phyloP scores from a whole-genome alignment of 176 grass and related monocot genomes.

The Bromus sterilis region DNA sequence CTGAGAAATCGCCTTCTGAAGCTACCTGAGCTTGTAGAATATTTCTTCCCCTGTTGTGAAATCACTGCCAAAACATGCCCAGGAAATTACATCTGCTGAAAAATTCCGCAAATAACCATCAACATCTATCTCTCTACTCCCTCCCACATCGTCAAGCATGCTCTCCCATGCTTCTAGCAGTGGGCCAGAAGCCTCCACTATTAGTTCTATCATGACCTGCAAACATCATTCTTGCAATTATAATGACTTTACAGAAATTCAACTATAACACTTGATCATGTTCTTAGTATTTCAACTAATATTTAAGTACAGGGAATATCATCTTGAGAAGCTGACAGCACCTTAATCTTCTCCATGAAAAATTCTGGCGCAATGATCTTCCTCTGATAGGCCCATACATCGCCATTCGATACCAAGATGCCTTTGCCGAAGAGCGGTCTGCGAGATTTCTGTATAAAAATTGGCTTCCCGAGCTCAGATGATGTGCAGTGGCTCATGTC shows the following conservation, averaged over 20 bases:
- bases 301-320: background rate
- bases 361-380: slow-evolving; percentile 61
- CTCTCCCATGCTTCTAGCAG: slow-evolving; percentile 49
- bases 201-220: slow-evolving; percentile 54
- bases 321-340: background rate
- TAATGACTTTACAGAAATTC: background rate
- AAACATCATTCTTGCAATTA: background rate
- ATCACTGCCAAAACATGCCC: slow-evolving; percentile 36
- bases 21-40: slow-evolving; percentile 19
- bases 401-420: background rate
- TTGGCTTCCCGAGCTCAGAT: background rate
- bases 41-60: slow-evolving; percentile 2
- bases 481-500: slow-evolving; percentile 2
- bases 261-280: background rate
- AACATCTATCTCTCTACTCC: slow-evolving; percentile 52
- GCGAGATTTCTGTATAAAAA: background rate
- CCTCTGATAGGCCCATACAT: slow-evolving; percentile 52
- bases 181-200: slow-evolving; percentile 37
- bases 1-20: background rate
- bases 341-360: slow-evolving; percentile 87
- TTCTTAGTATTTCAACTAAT: slow-evolving; percentile 16
- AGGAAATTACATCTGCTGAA: slow-evolving; percentile 55
- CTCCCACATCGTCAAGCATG: slow-evolving; percentile 26
- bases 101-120: slow-evolving; percentile 50
- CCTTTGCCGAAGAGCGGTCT: background rate